phyloP scores from a whole-genome alignment of 1,284 basidiomycete genomes.

The Leccinum cinnamomeum region DNA sequence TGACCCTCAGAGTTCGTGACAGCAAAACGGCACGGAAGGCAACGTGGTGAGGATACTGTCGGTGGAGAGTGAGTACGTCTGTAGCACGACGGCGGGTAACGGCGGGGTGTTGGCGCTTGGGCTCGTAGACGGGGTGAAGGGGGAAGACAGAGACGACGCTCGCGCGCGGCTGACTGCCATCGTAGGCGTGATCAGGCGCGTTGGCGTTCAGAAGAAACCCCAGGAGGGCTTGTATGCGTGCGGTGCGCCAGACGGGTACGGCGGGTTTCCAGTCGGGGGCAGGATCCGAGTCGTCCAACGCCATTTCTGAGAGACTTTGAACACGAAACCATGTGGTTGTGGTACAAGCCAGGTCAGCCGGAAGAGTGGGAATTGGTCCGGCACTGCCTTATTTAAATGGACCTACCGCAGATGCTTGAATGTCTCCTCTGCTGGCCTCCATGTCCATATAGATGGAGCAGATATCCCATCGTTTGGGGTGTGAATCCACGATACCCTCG shows the following conservation, averaged over 20 bases:
- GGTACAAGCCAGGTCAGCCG: too few relatives aligned
- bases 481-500: slow-evolving; percentile 93
- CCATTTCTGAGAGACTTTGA: slow-evolving; percentile 17
- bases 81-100: slow-evolving; percentile 42
- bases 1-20: slow-evolving; percentile 42
- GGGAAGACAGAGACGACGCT: slow-evolving; percentile 9
- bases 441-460: slow-evolving; percentile 99
- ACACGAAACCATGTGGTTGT: neutral
- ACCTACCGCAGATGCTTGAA: slow-evolving; percentile 69
- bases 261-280: slow-evolving; percentile 7
- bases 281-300: neutral
- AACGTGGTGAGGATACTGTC: slow-evolving; percentile 58
- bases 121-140: slow-evolving; percentile 10
- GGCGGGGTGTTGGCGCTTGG: neutral
- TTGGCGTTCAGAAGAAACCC: slow-evolving; percentile 28
- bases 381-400: slow-evolving; percentile 6
- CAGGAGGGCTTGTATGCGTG: slow-evolving; percentile 20
- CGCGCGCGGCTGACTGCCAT: slow-evolving; percentile 15
- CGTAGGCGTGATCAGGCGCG: slow-evolving; percentile 24
- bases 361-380: neutral
- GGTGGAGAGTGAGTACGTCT: slow-evolving; percentile 48
- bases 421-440: slow-evolving; percentile 78
- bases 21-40: slow-evolving; percentile 53
- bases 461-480: slow-evolving; percentile 92
- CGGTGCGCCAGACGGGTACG: slow-evolving; percentile 14